Evolutionary conservation across 441 rosid species (phyloP).

Genomic region (Pelargonium citronellum): DNA sequence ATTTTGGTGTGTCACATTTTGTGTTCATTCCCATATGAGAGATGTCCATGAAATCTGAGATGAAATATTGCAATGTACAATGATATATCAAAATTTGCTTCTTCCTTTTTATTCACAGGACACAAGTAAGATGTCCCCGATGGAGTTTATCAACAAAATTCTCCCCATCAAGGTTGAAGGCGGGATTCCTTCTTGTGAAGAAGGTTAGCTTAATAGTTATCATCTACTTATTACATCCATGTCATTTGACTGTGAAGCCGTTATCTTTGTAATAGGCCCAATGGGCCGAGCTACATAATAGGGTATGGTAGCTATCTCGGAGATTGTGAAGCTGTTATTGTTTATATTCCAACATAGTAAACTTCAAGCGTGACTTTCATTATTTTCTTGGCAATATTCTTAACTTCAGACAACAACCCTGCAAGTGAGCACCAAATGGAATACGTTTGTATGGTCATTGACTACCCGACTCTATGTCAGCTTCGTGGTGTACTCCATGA

Average conservation of each 20-base stretch:
- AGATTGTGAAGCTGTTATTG: too few relatives aligned
- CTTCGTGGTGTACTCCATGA: conserved; percentile 77
- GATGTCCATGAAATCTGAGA: too few relatives aligned
- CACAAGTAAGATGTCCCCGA: conserved; percentile 82
- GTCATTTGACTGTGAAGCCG: background rate
- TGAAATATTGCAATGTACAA: too few relatives aligned
- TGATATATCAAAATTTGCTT: conserved; percentile 8
- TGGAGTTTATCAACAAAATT: conserved; percentile 93
- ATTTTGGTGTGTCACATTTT: too few relatives aligned
- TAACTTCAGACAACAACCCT: conserved; percentile 51
- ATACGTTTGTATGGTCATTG: conserved; percentile 81
- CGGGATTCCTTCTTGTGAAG: conserved; percentile 92
- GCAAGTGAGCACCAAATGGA: conserved; percentile 97
- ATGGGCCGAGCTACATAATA: too few relatives aligned
- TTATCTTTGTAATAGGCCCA: background rate
- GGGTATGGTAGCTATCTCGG: too few relatives aligned
- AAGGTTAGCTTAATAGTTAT: conserved; percentile 47
- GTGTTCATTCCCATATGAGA: too few relatives aligned
- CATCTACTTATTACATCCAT: background rate
- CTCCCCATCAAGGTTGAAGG: conserved; percentile 93
- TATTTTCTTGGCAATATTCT: background rate
- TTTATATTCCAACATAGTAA: too few relatives aligned
- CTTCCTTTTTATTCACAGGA: conserved; percentile 41
- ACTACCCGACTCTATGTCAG: conserved; percentile 83
- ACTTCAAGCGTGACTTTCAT: background rate